Evolutionary conservation across 2,329 filamentous ascomycete genomes (phyloP).

Genomic region (Cytospora piceae): DNA sequence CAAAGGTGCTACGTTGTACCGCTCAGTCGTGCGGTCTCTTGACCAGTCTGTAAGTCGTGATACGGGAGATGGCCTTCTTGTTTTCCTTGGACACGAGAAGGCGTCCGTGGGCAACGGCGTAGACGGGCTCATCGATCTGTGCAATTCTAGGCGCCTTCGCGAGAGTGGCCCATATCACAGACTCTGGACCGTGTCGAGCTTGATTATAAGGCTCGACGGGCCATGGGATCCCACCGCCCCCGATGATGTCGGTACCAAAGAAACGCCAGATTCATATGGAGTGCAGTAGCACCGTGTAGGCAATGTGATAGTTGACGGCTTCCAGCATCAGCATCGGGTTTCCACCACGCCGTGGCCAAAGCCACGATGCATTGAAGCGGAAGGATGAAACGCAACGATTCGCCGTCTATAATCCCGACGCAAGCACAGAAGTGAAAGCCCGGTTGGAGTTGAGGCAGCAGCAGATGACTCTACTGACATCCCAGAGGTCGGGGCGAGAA

Average conservation of each 20-base stretch:
- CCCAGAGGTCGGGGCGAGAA: neutral
- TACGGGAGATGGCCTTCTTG: neutral
- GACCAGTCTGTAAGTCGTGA: neutral
- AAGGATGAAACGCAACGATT: conserved; percentile 9
- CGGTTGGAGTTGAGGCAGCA: neutral
- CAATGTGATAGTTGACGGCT: conserved; percentile 20
- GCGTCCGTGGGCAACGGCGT: conserved; percentile 1
- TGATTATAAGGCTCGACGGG: neutral
- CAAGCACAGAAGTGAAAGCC: conserved; percentile 16
- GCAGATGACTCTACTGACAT: neutral
- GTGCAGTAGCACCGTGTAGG: neutral
- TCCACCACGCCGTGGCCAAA: conserved; percentile 9
- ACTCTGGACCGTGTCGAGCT: neutral
- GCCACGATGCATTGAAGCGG: conserved; percentile 13
- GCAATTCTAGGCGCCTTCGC: conserved; percentile 12
- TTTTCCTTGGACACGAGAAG: neutral
- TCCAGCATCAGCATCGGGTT: conserved; percentile 23
- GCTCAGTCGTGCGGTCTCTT: neutral
- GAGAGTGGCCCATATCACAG: neutral
- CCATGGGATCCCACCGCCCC: neutral
- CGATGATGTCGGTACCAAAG: neutral
- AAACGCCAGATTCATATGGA: neutral
- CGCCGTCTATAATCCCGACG: conserved; percentile 1
- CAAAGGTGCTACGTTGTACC: conserved; percentile 2
- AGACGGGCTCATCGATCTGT: conserved; percentile 12